These are phyloP conservation scores for Solanum pennellii DNA, from an alignment of 257 asterid species.

Conservation along the genomic window DNA sequence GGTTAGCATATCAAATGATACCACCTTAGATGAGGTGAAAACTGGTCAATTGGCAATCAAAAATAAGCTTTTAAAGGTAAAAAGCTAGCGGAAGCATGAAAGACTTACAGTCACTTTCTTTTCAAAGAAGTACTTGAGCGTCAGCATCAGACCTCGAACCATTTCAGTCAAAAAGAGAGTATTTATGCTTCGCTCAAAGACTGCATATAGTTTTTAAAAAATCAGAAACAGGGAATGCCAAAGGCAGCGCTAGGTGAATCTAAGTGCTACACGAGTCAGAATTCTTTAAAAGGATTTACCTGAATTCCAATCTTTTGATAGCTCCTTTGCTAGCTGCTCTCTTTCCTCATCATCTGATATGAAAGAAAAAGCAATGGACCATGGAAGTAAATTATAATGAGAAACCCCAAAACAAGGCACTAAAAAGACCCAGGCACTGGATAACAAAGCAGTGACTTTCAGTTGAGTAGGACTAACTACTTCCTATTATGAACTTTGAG, in stretches of 20 bases:
- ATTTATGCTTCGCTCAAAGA: constrained; percentile 83
- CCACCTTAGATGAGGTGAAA: not conserved
- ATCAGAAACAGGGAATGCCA: constrained; percentile 1
- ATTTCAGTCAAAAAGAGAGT: constrained; percentile 84
- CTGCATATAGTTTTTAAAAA: constrained; percentile 20
- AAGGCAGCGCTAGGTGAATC: not conserved
- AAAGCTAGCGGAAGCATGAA: not conserved
- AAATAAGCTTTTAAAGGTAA: not conserved
- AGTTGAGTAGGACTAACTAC: not conserved
- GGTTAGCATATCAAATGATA: not conserved
- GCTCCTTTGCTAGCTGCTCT: constrained; percentile 66
- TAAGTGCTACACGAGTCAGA: not conserved
- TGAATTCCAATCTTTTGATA: constrained; percentile 88
- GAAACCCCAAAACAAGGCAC: not conserved
- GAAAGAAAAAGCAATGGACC: not conserved
- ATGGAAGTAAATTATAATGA: not conserved
- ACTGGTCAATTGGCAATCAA: not conserved
- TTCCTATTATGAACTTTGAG: not conserved
- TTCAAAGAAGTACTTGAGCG: constrained; percentile 85
- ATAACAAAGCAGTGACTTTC: not conserved
- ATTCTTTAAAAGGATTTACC: constrained; percentile 25
- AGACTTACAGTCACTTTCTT: constrained; percentile 73
- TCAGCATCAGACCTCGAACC: constrained; percentile 88
- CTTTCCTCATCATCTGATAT: constrained; percentile 67
- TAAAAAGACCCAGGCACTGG: not conserved